Percentiles rank a stretch among this genome's conserved stretches.
Evolutionary conservation across 2,329 filamentous ascomycete genomes (phyloP).

Genomic region (Tolypocladium nubicola): DNA sequence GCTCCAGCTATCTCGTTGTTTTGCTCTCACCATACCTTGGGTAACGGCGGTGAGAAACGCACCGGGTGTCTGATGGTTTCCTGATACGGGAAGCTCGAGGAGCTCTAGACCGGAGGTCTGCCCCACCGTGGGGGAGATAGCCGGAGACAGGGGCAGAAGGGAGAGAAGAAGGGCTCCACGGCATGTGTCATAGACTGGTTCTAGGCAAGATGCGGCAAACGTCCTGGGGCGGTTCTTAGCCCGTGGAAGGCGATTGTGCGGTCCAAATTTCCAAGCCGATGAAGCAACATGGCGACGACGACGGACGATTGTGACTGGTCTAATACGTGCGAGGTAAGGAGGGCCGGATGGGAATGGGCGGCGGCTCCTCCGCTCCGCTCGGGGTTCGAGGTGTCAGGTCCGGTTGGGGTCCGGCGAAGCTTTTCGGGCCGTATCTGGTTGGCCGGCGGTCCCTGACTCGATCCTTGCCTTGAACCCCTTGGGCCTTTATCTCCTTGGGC

Average conservation of each 20-base stretch:
- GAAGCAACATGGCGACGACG: background rate
- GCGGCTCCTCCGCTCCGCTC: background rate
- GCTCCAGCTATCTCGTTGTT: background rate
- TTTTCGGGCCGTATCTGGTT: no score
- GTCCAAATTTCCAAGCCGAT: background rate
- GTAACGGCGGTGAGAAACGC: constrained; percentile 11
- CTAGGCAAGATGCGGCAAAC: constrained; percentile 8
- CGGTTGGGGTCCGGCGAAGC: background rate
- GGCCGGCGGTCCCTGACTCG: background rate
- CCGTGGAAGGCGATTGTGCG: background rate
- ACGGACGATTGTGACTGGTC: background rate
- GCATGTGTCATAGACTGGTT: constrained; percentile 10
- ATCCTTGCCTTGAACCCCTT: background rate
- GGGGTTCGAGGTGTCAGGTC: background rate
- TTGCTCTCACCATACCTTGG: background rate
- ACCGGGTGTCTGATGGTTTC: constrained; percentile 12
- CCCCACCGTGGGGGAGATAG: background rate
- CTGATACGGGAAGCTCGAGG: constrained; percentile 8
- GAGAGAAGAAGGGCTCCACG: background rate
- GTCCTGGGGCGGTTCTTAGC: no score
- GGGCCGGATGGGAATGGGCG: background rate
- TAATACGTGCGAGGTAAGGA: background rate
- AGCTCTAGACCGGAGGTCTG: constrained; percentile 3
- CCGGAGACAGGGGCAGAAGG: background rate
- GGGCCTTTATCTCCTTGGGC: background rate